A percentile compares a stretch with the other conserved stretches of the same genome.
These are phyloP conservation scores for Sanghuangporus sanghuang DNA, from an alignment of 1,284 basidiomycete genomes.

Conservation along the genomic window DNA sequence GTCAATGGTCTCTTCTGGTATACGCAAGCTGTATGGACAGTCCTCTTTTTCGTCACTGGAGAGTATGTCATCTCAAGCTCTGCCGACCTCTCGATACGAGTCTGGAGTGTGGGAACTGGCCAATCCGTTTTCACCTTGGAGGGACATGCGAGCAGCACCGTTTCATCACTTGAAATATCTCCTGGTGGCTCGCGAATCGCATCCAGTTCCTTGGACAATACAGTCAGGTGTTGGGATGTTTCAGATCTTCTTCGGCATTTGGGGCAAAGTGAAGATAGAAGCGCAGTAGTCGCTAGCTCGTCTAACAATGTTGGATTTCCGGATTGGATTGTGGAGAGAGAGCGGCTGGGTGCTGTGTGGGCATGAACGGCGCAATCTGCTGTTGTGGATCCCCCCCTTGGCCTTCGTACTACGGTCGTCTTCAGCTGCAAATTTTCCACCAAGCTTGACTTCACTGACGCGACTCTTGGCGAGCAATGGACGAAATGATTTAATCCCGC, in stretches of 20 bases:
- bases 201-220: constrained; percentile 14
- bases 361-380: neutral
- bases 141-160: neutral
- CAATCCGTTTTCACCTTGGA: neutral
- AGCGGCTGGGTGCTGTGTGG: neutral
- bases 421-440: constrained; percentile 2
- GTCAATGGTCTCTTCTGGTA: neutral
- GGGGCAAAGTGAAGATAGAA: neutral
- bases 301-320: neutral
- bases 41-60: constrained; percentile 15
- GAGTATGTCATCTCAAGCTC: constrained; percentile 67
- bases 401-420: neutral
- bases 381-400: constrained; percentile 5
- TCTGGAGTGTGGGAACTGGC: constrained; percentile 56
- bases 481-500: neutral
- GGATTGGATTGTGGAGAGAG: neutral
- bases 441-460: neutral
- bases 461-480: neutral
- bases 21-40: neutral
- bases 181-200: neutral
- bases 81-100: constrained; percentile 99
- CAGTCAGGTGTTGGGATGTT: constrained; percentile 17
- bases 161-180: neutral
- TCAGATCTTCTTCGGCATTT: neutral
- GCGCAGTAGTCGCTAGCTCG: neutral